Base-by-base conservation (phyloP, 305 asterid genomes). In the Fraxinus sp. region DNA sequence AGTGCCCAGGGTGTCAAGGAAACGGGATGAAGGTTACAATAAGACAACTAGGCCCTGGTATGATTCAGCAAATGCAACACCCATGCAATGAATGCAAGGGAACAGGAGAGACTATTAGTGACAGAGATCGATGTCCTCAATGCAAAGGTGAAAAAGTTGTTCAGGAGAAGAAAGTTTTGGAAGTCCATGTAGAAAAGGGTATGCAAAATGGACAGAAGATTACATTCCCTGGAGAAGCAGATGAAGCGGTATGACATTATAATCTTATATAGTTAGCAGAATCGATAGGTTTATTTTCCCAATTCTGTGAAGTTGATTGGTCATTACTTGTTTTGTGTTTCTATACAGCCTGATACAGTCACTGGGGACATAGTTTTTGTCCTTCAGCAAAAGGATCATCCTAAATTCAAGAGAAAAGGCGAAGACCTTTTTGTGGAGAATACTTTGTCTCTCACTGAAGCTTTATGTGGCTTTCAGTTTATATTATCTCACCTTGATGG, bases 391-490 rank as follows among this genome's bases (percentile, higher is more conserved):
- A 93, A 91, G 87, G 97, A 94, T 52, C 97, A 94, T 77, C 92
- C 93, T 0, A 92, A 85, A 57, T 90, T 92, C 82, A 94, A 93
- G 90, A 87, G 98, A 82, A 94, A 94, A 90, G 89, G 90, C 0
- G 98, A 93, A 0, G 98, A 93, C 76, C 92, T 94, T 7, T 94
- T 92, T 49, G 87, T 90, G 6, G 98, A 95, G 82, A 96, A 93
- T 78, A 81, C 95, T 0, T 81, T 93, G 74, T 81, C 91, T 0
- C 90, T 95, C 4, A 89, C 95, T 0, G 98, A 95, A 81, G 97
- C 98, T 0, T 57, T 95, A 16, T 95, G 98, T 77, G 98, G 98
- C 36, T 95, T 95, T 88, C 94, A 90, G 84, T 95, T 93, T 32
- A 82, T 91, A 4, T 49, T 95, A 78, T 39, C 92, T 7, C 98